Evolutionary conservation across 257 asterid species (phyloP).

Genomic region (Solanum virginianum): DNA sequence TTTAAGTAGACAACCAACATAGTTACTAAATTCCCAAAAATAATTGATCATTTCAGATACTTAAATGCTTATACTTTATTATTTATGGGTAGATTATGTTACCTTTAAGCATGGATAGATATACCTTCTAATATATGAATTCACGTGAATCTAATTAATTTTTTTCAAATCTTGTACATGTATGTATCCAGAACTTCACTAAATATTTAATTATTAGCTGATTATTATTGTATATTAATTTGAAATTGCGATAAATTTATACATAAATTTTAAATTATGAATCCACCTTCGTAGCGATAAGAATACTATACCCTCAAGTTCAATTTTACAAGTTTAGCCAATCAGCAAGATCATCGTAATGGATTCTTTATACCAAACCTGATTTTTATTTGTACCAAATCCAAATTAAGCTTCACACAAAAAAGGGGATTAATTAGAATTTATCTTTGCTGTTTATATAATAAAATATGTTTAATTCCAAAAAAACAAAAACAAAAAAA

Average conservation of each 20-base stretch:
- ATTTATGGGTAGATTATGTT: neutral
- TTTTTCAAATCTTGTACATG: no score
- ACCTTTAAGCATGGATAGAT: neutral
- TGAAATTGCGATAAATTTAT: neutral
- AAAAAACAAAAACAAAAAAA: neutral
- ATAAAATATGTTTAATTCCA: neutral
- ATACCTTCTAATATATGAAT: neutral
- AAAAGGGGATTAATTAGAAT: neutral
- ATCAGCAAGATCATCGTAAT: neutral
- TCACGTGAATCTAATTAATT: neutral
- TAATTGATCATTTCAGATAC: neutral
- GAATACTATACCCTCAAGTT: neutral
- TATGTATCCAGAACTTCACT: neutral
- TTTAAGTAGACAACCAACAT: neutral
- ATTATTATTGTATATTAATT: neutral
- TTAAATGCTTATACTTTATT: neutral
- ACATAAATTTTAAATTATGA: neutral
- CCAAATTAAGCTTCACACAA: neutral
- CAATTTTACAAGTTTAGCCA: neutral
- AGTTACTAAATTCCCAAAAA: neutral
- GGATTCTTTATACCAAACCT: neutral
- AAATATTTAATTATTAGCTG: neutral
- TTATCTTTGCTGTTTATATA: neutral
- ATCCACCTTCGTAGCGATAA: accelerated
- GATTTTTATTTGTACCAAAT: neutral